Evolutionary conservation across 495 filamentous ascomycete species (phyloP), one percentile per base, ranked within the genome.

Genomic region (Saxophila tyrrhenica): DNA sequence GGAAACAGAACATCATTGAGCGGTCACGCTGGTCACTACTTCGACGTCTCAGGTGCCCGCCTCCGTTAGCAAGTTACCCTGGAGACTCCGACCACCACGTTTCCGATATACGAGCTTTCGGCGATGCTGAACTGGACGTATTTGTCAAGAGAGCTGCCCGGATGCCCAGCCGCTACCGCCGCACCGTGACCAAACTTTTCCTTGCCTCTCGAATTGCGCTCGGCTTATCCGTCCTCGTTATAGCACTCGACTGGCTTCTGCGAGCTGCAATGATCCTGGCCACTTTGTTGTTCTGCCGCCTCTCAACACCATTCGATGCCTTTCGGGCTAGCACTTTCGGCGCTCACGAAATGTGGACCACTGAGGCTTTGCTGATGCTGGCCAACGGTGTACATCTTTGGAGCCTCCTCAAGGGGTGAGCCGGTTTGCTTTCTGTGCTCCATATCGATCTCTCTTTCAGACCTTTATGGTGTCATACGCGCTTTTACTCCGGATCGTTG

Each of bases 401-500:
- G 62, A 51, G 55, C n/a, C 38, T 55, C 10, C 2, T 59, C 10
- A 64, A 58, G 32, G 62, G 60, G 2, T 59, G 43, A 53, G 24
- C 29, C 24, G 24, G 39, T 24, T 7, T 13, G 3, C 17, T 23
- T 23, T 48, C 1, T 25, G 21, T 19, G 20, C 10, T n/a, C n/a
- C n/a, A n/a, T n/a, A n/a, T n/a, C n/a, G n/a, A n/a, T 2, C 41
- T n/a, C n/a, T n/a, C n/a, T n/a, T n/a, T 29, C 15, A 48, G 2
- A 39, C 24, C 39, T 39, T 38, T 16, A 55, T 7, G 24, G 39
- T 25, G 48, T 58, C 54, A 67, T 63, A 67, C 11, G 20, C 45
- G 48, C 62, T 65, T 44, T 56, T 61, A 35, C 39, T 48, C 51
- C 68, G 39, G 42, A 70, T 69, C 38, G 32, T 39, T 25, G 68